These are phyloP conservation scores for Kandelia obovata DNA, from an alignment of 345 rosid genomes.

Conservation along the genomic window DNA sequence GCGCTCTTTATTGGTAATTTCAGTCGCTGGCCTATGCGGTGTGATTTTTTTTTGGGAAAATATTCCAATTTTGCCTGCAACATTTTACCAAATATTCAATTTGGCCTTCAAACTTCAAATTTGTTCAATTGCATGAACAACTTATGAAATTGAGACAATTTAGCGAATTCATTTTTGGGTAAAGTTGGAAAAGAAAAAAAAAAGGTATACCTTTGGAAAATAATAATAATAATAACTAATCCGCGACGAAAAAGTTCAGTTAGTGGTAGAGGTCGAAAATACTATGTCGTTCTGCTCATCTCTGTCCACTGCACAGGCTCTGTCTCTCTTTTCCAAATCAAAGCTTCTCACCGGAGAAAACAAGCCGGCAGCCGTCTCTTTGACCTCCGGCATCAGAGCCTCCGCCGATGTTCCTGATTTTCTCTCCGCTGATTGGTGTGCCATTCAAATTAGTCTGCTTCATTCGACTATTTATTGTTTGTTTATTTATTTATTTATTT, in stretches of 20 bases:
- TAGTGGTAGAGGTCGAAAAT: neutral
- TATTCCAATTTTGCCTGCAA: no score
- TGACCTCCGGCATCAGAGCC: conserved; percentile 46
- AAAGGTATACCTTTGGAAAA: no score
- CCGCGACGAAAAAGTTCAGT: neutral
- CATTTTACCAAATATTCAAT: no score
- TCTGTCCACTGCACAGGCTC: conserved; percentile 31
- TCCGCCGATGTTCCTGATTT: conserved; percentile 83
- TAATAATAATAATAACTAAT: no score
- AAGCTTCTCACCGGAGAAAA: conserved; percentile 29
- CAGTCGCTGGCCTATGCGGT: neutral
- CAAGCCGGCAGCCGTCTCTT: conserved; percentile 20
- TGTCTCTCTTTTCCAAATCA: conserved; percentile 32
- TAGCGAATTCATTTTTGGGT: no score
- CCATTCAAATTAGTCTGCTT: neutral
- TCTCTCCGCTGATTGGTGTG: conserved; percentile 81
- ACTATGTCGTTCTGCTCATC: conserved; percentile 58
- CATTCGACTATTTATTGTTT: neutral
- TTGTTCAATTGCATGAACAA: no score
- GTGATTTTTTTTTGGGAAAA: no score
- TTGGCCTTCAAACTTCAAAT: no score
- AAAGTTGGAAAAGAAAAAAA: no score
- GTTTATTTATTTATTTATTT: neutral
- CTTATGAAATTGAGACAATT: no score
- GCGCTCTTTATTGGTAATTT: neutral